These are phyloP conservation scores for Parascedosporium putredinis DNA, from an alignment of 2,329 filamentous ascomycete genomes.

Conservation along the genomic window DNA sequence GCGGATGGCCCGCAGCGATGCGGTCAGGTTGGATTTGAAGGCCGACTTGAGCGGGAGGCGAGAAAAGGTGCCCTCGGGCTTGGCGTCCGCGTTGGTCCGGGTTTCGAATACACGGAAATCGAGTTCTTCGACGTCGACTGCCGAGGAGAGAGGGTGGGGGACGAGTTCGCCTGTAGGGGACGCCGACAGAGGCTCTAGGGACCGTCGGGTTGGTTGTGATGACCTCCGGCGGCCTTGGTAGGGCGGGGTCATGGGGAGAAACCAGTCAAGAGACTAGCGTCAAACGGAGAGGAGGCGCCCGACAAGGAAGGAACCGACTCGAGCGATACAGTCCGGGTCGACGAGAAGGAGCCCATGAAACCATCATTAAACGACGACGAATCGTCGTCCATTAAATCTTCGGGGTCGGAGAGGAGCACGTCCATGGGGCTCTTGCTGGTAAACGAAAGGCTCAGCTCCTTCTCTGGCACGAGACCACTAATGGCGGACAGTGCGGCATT, in stretches of 20 bases:
- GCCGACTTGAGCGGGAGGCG: conserved; percentile 38
- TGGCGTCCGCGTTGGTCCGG: conserved; percentile 2
- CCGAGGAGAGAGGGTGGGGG: conserved; percentile 40
- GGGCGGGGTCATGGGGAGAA: conserved; percentile 10
- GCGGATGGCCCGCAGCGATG: conserved; percentile 52
- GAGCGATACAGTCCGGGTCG: conserved; percentile 44
- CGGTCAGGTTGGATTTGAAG: conserved; percentile 61
- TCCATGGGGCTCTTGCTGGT: conserved; percentile 47
- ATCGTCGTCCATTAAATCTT: conserved; percentile 36
- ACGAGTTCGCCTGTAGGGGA: conserved; percentile 42
- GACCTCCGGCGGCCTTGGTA: conserved; percentile 23
- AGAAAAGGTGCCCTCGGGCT: conserved; percentile 18
- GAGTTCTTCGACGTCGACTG: conserved; percentile 38
- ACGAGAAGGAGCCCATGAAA: conserved; percentile 40
- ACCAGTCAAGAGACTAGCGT: conserved; percentile 37
- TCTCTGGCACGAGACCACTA: conserved; percentile 44
- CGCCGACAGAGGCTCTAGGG: conserved; percentile 39
- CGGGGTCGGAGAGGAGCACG: conserved; percentile 48
- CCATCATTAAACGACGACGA: conserved; percentile 37
- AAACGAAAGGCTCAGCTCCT: conserved; percentile 45
- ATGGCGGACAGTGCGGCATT: conserved; percentile 49
- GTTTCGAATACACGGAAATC: conserved; percentile 19
- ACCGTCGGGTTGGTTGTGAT: conserved; percentile 26
- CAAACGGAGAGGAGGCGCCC: conserved; percentile 37
- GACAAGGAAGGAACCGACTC: conserved; percentile 51